Conservation (phyloP, 495 filamentous ascomycete species). For the Elaphomyces granulatus region DNA sequence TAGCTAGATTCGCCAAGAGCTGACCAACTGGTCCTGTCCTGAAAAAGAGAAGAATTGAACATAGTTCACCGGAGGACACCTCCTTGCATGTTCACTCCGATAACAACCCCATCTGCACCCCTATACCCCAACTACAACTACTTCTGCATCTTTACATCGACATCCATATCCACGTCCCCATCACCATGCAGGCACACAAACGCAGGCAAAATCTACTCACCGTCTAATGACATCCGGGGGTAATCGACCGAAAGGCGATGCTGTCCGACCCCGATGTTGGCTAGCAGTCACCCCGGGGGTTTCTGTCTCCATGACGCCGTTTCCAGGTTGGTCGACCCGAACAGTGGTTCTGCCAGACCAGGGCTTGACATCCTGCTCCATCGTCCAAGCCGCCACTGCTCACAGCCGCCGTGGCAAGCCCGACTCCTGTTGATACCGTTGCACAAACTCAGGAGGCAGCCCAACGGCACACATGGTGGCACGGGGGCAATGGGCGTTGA, state of each 20-base stretch:
- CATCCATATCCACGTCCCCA: background rate
- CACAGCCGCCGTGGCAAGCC: conserved; percentile 2
- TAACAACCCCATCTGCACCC: background rate
- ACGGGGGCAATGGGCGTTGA: background rate
- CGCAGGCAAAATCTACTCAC: conserved; percentile 9
- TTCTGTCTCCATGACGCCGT: background rate
- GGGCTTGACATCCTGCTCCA: conserved; percentile 1
- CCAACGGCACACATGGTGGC: conserved; percentile 5
- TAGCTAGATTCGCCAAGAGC: too few species aligned
- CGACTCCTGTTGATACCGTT: conserved; percentile 1
- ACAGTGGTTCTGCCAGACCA: background rate
- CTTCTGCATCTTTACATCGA: background rate
- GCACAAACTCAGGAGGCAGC: conserved; percentile 3
- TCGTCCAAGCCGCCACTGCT: background rate
- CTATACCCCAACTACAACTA: background rate
- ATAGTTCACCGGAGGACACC: background rate
- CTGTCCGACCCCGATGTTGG: background rate
- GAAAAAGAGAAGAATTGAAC: too few species aligned
- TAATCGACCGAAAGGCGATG: conserved; percentile 14
- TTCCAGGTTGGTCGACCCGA: background rate
- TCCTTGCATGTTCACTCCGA: background rate
- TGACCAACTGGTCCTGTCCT: background rate
- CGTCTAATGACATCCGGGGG: conserved; percentile 17
- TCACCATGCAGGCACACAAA: background rate
- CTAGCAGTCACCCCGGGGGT: background rate